Evolutionary conservation across 805 yeast species (phyloP).

Genomic region (Starmerella stigmatis): DNA sequence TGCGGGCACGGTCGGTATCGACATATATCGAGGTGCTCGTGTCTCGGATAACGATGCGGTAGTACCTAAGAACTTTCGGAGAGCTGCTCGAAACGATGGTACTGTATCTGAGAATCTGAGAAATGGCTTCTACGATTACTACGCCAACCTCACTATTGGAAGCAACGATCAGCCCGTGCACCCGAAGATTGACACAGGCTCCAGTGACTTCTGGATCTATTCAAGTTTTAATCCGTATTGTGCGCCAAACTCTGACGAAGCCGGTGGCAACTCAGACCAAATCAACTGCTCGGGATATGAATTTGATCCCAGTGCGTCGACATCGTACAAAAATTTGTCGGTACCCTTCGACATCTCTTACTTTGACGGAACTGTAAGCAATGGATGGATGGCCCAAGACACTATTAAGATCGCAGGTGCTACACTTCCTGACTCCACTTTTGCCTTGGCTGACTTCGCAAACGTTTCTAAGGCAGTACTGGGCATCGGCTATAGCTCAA

Average conservation of each 20-base stretch:
- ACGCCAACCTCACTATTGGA: constrained; percentile 38
- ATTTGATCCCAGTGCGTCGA: constrained; percentile 25
- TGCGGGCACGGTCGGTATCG: constrained; percentile 7
- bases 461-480: constrained; percentile 57
- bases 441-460: constrained; percentile 61
- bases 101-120: constrained; percentile 24
- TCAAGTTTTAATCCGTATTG: constrained; percentile 17
- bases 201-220: constrained; percentile 54
- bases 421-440: constrained; percentile 40
- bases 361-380: constrained; percentile 38
- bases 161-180: constrained; percentile 43
- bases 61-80: background rate
- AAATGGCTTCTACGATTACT: constrained; percentile 23
- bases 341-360: constrained; percentile 34
- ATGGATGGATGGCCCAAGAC: constrained; percentile 51
- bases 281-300: constrained; percentile 23
- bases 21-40: constrained; percentile 1
- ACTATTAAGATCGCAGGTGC: constrained; percentile 40
- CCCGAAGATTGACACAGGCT: constrained; percentile 58
- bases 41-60: background rate
- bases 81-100: background rate
- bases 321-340: constrained; percentile 22
- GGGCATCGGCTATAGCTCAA: constrained; percentile 30
- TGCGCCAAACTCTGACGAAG: background rate
- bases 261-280: background rate